Conservation (phyloP, 495 filamentous ascomycete genomes). For the Lasiosphaeria ovina region DNA sequence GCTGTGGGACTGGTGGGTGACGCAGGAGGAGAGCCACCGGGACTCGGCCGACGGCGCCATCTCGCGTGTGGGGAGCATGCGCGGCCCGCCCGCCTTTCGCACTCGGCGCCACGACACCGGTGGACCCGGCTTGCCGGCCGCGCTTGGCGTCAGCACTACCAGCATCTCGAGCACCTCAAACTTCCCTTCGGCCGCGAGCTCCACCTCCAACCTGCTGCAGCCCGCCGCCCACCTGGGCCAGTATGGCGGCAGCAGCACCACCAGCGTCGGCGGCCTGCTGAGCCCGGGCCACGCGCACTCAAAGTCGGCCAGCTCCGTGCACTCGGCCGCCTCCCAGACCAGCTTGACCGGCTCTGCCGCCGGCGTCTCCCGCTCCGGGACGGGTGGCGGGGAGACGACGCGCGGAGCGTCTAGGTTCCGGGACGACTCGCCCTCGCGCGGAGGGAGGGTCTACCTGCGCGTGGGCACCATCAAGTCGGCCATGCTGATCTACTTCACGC, state of each 20-base stretch:
- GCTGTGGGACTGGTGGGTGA: constrained; percentile 86
- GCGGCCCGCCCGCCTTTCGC: constrained; percentile 15
- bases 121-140: constrained; percentile 13
- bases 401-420: constrained; percentile 9
- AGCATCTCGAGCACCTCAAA: constrained; percentile 31
- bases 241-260: constrained; percentile 13
- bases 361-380: not conserved
- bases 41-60: constrained; percentile 40
- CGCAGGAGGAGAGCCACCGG: constrained; percentile 46
- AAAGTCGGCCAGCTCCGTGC: constrained; percentile 36
- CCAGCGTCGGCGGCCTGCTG: constrained; percentile 16
- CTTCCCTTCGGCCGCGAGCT: constrained; percentile 39
- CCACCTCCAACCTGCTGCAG: constrained; percentile 36
- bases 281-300: constrained; percentile 26
- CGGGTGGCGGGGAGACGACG: not conserved
- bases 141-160: constrained; percentile 22
- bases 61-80: constrained; percentile 17
- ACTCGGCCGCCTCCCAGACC: constrained; percentile 35
- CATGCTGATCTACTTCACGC: constrained; percentile 84
- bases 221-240: constrained; percentile 11
- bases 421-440: constrained; percentile 7
- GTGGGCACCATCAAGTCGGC: constrained; percentile 73
- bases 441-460: constrained; percentile 37
- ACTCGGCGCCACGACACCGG: constrained; percentile 27
- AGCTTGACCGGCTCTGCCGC: constrained; percentile 21